These are phyloP conservation scores for Cenchrus fungigraminus DNA, from an alignment of 176 grass and related monocot genomes.

Conservation along the genomic window DNA sequence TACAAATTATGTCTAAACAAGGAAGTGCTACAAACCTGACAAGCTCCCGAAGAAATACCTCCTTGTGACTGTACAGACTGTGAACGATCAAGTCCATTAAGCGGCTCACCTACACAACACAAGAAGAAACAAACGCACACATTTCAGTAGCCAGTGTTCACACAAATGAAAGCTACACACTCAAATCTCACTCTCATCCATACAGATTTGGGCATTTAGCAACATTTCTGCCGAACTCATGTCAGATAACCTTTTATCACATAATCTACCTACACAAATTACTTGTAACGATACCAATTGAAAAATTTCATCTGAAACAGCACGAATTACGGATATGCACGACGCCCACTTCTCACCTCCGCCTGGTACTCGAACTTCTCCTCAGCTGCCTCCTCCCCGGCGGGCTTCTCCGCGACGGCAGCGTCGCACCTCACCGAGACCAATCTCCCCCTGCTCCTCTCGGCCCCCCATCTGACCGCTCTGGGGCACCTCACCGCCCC, in stretches of 20 bases:
- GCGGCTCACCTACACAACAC: constrained; percentile 70
- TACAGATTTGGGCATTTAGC: not conserved
- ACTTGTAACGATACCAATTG: not conserved
- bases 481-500: constrained; percentile 24
- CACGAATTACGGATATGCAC: not conserved
- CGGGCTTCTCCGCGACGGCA: constrained; percentile 68
- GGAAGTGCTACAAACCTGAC: constrained; percentile 57
- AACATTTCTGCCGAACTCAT: not conserved
- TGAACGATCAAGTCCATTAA: constrained; percentile 91
- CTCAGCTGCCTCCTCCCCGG: constrained; percentile 50
- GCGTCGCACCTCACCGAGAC: constrained; percentile 58
- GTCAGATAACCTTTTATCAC: too few relatives aligned
- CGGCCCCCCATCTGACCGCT: constrained; percentile 53
- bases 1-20: not conserved
- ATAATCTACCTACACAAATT: not conserved
- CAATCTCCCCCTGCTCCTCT: constrained; percentile 37
- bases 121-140: not conserved
- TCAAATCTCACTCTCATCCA: not conserved
- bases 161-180: not conserved
- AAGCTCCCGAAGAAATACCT: constrained; percentile 91
- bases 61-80: constrained; percentile 92
- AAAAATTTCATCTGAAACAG: not conserved
- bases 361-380: constrained; percentile 93
- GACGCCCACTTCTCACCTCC: constrained; percentile 46
- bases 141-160: not conserved